These are phyloP conservation scores for Globisporangium alternatum DNA, from an alignment of 352 stramenopile species.

Conservation along the genomic window DNA sequence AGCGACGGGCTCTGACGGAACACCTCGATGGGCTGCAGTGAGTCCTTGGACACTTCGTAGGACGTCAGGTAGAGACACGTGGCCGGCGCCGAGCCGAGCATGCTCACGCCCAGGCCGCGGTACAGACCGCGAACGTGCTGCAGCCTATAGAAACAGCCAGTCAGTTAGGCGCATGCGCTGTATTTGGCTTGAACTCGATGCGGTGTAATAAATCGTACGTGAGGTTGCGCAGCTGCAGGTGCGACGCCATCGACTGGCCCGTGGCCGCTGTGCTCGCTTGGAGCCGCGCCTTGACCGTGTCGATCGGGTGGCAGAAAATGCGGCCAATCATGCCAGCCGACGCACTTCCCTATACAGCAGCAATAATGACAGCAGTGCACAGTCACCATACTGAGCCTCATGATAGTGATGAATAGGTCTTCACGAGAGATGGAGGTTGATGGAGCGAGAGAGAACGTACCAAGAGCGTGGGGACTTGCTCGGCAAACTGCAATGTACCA, in stretches of 20 bases:
- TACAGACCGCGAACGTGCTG: constrained; percentile 89
- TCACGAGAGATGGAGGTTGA: neutral
- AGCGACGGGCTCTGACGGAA: constrained; percentile 54
- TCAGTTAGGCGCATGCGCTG: neutral
- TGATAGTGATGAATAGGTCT: neutral
- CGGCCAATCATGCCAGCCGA: constrained; percentile 79
- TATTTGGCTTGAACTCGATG: neutral
- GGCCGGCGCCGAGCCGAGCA: constrained; percentile 93
- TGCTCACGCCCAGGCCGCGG: constrained; percentile 92
- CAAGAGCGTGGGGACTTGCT: constrained; percentile 62
- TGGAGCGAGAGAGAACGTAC: constrained; percentile 16
- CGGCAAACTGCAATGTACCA: constrained; percentile 20
- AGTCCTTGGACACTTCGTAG: constrained; percentile 91
- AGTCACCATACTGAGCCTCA: neutral
- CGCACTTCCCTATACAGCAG: constrained; percentile 57
- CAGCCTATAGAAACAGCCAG: constrained; percentile 18
- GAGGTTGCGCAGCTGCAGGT: constrained; percentile 46
- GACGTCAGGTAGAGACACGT: constrained; percentile 96
- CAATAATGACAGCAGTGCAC: neutral
- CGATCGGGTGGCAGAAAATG: constrained; percentile 90
- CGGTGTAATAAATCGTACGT: constrained; percentile 21
- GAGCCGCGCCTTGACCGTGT: constrained; percentile 89
- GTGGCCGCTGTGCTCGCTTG: constrained; percentile 41
- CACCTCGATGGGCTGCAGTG: constrained; percentile 34
- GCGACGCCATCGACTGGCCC: constrained; percentile 36